Evolutionary conservation across 164 flowering plant species (phyloP), one percentile per base, ranked within the genome.

Genomic region (Piper longum): DNA sequence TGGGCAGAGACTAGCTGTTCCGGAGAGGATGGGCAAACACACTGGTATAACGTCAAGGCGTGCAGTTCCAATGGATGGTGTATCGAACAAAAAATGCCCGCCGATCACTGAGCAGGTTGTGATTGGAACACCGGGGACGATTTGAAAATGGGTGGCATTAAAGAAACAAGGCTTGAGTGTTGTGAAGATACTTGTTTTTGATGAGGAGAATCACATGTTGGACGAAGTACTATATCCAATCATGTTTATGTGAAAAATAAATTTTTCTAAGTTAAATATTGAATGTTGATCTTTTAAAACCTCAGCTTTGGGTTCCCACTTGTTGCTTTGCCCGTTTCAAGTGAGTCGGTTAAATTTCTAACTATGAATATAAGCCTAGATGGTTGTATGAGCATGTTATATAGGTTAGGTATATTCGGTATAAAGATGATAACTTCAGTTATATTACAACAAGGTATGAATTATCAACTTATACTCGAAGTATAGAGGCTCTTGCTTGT

Each of bases 171-270:
- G 85, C 42, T 39, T 73, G 3, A 64, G 68, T 18, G 60, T 59
- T 45, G 51, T 95, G 77, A 88, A 82, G 80, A 83, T 95, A 67
- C 87, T 95, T 66, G 99, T 95, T 39, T 95, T 87, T 75, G 99
- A 95, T 64, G 99, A 95, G 72, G 99, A 97, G 99, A 91, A 76
- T 95, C 96, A 87, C 68, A 95, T 95, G 99, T 73, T 95, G 62
- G 95, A 84, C 5, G 91, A 83, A 89, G 99, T 90, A 43, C 11
- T 42, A 26, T 2, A 26, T 26, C 36, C 36, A 26, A 26, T 26
- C 36, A 26, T 26, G 36, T 26, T 26, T 26, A 1, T 2, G 1
- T 26, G 36, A 26, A 26, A 26, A 26, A 26, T 26, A 26, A 26
- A 26, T 26, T 1, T 26, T 26, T 26, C 1, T 26, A 26, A 26